Evolutionary conservation across 768 basidiomycete species (phyloP), one percentile per base, ranked within the genome.

Genomic region (Leccinum fibrillosum): DNA sequence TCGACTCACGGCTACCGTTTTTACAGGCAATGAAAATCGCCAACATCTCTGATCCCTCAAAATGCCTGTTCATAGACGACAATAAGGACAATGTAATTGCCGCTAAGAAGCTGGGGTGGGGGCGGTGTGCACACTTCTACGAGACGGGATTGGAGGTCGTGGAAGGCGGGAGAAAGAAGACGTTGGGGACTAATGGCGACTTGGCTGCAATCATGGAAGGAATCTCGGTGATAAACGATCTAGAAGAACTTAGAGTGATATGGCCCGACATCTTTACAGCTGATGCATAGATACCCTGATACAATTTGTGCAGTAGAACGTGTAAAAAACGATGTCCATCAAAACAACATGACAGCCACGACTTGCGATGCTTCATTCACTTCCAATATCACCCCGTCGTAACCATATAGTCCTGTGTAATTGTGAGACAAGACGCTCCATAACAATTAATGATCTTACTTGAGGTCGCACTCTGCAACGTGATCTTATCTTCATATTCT

Each of bases 41-140:
- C 5, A 74, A 77, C 5, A 67, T 90, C 13, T 74, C 75, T 1
- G 87, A 92, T 72, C 82, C 86, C 2, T 78, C 81, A 11, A 88
- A 84, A 67, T 90, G 86, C 63, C 84, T 85, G 61, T 94, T 94
- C 66, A 72, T 94, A 28, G 92, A 94, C 63, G 92, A 94, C 69
- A 92, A 80, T 63, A 75, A 82, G 65, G 67, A 72, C 21, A 93
- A 94, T 62, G 81, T 93, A 21, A 74, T 82, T 55, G 84, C 85
- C 15, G 92, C 92, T 8, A 78, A 77, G 55, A 72, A 73, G 17
- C 71, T 86, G 11, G 86, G 86, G 2, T 94, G 92, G 92, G 83
- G 78, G 0, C 80, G 81, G 57, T 88, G 87, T 49, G 89, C 84
- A 3, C 87, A 92, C 66, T 93, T 91, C 63, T 83, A 84, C 62